These are phyloP conservation scores for Buddleja alternifolia DNA, from an alignment of 257 asterid genomes.

Conservation along the genomic window DNA sequence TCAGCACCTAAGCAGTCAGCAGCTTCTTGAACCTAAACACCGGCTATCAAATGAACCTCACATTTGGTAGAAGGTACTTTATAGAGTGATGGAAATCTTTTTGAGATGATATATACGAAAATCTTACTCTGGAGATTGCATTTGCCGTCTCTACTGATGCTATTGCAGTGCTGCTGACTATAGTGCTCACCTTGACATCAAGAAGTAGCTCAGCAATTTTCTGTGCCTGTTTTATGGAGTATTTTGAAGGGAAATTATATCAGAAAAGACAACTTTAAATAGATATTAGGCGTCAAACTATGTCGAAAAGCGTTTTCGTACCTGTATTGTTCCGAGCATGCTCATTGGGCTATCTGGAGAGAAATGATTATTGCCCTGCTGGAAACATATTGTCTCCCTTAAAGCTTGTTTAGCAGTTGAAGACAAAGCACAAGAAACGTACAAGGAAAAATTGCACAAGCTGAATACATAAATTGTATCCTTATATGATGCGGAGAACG, in stretches of 20 bases:
- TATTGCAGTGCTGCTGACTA: slow-evolving; percentile 62
- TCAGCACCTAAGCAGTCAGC: slow-evolving; percentile 94
- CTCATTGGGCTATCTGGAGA: slow-evolving; percentile 59
- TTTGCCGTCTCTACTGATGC: slow-evolving; percentile 83
- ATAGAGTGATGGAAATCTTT: neutral
- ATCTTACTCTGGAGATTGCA: slow-evolving; percentile 70
- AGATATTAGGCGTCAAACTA: neutral
- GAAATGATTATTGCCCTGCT: slow-evolving; percentile 48
- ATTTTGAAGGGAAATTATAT: slow-evolving; percentile 6
- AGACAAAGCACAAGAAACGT: neutral
- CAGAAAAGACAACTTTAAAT: neutral
- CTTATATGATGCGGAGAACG: too few species aligned
- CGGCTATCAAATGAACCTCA: slow-evolving; percentile 10
- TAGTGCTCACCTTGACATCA: slow-evolving; percentile 65
- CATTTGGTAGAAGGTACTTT: neutral
- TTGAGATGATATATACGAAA: neutral
- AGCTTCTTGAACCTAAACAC: slow-evolving; percentile 86
- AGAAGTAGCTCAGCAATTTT: slow-evolving; percentile 89
- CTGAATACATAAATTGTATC: too few species aligned
- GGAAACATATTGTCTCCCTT: slow-evolving; percentile 5
- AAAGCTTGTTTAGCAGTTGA: neutral
- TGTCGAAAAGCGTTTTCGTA: slow-evolving; percentile 21
- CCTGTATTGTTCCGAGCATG: slow-evolving; percentile 91
- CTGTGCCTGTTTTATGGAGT: slow-evolving; percentile 66
- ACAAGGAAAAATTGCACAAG: too few species aligned